Evolutionary conservation across 139 green algal genomes (phyloP).

Genomic region (Haematococcus sp.): DNA sequence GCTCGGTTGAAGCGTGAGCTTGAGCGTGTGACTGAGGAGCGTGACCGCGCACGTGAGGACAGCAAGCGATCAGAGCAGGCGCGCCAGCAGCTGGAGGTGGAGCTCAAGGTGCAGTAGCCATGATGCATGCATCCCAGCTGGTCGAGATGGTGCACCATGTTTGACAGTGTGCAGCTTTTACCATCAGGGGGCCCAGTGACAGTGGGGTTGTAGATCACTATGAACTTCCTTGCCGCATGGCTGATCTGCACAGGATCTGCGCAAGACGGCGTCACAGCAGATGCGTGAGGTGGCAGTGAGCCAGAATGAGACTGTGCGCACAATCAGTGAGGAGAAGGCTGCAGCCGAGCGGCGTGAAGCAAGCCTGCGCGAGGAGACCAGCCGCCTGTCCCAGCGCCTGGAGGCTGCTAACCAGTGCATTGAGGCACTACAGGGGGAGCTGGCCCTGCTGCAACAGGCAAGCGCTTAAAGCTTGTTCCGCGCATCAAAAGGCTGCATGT

Average conservation of each 20-base stretch:
- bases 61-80: conserved; percentile 40
- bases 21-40: conserved; percentile 66
- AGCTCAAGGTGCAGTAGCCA: conserved; percentile 49
- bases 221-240: too few species aligned
- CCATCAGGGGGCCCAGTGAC: too few species aligned
- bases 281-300: conserved; percentile 53
- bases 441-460: conserved; percentile 22
- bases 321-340: conserved; percentile 47
- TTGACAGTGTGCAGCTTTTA: too few species aligned
- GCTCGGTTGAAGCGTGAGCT: conserved; percentile 60
- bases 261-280: conserved; percentile 49
- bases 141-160: too few species aligned
- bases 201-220: too few species aligned
- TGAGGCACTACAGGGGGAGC: conserved; percentile 26
- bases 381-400: conserved; percentile 14
- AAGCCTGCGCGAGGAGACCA: conserved; percentile 24
- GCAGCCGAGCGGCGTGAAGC: conserved; percentile 32
- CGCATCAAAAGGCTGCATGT: too few species aligned
- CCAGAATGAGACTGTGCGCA: conserved; percentile 52
- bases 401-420: conserved; percentile 20
- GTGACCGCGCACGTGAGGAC: conserved; percentile 63
- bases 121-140: too few species aligned
- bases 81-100: conserved; percentile 49
- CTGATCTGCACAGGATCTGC: conserved; percentile 59
- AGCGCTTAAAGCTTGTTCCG: background rate